Base-by-base conservation (phyloP, 169 alveolate genomes). In the Eimeria praecox region DNA sequence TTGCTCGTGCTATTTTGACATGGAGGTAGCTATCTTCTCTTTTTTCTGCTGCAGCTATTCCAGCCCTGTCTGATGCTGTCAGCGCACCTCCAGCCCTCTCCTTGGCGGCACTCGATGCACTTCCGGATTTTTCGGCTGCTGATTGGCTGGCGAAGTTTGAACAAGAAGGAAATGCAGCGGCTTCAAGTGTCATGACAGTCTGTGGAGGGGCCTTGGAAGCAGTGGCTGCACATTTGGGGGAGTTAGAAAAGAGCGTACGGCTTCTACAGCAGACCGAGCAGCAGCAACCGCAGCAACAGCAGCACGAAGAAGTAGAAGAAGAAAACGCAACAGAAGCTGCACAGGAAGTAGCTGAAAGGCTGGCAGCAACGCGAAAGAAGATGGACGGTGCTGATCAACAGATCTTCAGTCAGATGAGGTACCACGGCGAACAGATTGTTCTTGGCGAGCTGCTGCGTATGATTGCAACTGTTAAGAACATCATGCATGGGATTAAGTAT, bases 121-220 rank as follows among this genome's bases (percentile, higher is more conserved):
- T 52, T 3, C 92, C 92, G 24, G 92, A 85, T 44, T 85, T 85
- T 59, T 85, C 92, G 2, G 92, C 92, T n/a, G 78, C 64, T 4
- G 52, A 35, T 3, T 85, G 92, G 92, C 52, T 85, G 52, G 54
- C n/a, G 20, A 85, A 52, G 10, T 85, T 85, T 38, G 92, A 56
- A 52, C 56, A 12, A 27, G 78, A 52, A 30, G 92, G 38, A n/a
- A 40, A 44, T 10, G 44, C 62, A 9, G 86, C 56, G 12, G 20
- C 78, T 5, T 54, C 92, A 35, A 27, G 27, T 54, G 78, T 85
- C 62, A 54, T 85, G 92, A 44, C 78, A 16, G 42, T 44, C 27
- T 85, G 92, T 33, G 59, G 92, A 52, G 54, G 71, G 5, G 92
- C 92, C 40, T 3, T 52, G 56, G 92, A 52, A 33, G 64, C 44